Evolutionary conservation across 2,329 filamentous ascomycete genomes (phyloP), one percentile per base, ranked within the genome.

Genomic region (Diaporthe citri): DNA sequence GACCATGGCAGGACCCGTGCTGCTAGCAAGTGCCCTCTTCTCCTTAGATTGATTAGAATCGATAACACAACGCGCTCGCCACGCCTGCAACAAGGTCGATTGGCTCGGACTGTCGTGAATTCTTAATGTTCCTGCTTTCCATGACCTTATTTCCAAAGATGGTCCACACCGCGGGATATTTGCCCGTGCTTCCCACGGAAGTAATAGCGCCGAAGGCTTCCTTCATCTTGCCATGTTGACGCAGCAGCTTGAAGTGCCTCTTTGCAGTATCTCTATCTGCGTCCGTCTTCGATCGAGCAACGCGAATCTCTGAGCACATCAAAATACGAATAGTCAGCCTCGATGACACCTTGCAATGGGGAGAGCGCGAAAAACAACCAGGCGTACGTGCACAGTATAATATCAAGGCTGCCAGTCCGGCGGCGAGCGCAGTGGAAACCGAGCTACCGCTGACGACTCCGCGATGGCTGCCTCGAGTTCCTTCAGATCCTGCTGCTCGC

Each of bases 331-430:
- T 28, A 25, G 25, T 55, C 48, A 51, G 48, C 51, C 13, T 28
- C 10, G 13, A 10, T 28, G 51, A 55, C 12, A 12, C 20, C 25
- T 55, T 25, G n/a, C 10, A 7, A 25, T 6, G n/a, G 46, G 48
- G 22, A n/a, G 31, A 28, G 25, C 5, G n/a, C 9, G 48, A 43
- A 51, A 7, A 8, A 28, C 4, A 31, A 55, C 12, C 25, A 28
- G n/a, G 17, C 51, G 13, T 55, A 55, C 51, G 51, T 28, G 51
- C 51, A 25, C n/a, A 55, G 59, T 80, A 79, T 3, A 82, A 67
- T 0, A 83, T 77, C 55, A 83, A 57, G 12, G 81, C 80, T 2
- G 82, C 81, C 36, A 81, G 75, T 0, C 82, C 82, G 2, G 80
- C 75, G 1, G 80, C 81, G 2, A 82, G 73, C 0, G 82, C 82